phyloP scores from a whole-genome alignment of 352 stramenopile genomes.

The Pythium plurisporium region DNA sequence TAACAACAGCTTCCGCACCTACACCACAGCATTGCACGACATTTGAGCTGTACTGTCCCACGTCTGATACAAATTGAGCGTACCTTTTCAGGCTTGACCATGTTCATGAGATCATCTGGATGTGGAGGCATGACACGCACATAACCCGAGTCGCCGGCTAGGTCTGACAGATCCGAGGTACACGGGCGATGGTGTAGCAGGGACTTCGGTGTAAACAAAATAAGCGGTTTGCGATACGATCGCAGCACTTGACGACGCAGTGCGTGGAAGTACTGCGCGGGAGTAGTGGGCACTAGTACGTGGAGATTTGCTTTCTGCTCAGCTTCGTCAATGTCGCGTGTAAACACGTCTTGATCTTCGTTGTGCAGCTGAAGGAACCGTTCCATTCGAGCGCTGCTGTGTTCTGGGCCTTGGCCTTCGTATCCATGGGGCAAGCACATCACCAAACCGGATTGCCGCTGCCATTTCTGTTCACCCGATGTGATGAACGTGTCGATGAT shows the following conservation, averaged over 20 bases:
- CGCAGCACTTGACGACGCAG: constrained; percentile 82
- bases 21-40: too few relatives aligned
- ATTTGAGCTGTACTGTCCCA: too few relatives aligned
- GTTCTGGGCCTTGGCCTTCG: constrained; percentile 82
- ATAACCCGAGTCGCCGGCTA: constrained; percentile 53
- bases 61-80: neutral
- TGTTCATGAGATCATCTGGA: constrained; percentile 6
- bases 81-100: constrained; percentile 50
- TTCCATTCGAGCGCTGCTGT: constrained; percentile 81
- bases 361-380: constrained; percentile 80
- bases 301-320: constrained; percentile 68
- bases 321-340: constrained; percentile 30
- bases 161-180: constrained; percentile 68
- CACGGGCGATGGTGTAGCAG: constrained; percentile 74
- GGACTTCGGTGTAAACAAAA: constrained; percentile 82
- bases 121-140: constrained; percentile 36
- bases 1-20: constrained; percentile 35
- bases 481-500: constrained; percentile 88
- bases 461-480: constrained; percentile 84
- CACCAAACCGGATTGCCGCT: constrained; percentile 86
- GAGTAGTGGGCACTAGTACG: constrained; percentile 77
- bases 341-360: constrained; percentile 72
- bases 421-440: constrained; percentile 81
- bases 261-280: constrained; percentile 96
- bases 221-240: constrained; percentile 73